A percentile compares a stretch with the other conserved stretches of the same genome.
Conservation (phyloP, 192 early-diverging fungal species). For the Backusella westeae region DNA sequence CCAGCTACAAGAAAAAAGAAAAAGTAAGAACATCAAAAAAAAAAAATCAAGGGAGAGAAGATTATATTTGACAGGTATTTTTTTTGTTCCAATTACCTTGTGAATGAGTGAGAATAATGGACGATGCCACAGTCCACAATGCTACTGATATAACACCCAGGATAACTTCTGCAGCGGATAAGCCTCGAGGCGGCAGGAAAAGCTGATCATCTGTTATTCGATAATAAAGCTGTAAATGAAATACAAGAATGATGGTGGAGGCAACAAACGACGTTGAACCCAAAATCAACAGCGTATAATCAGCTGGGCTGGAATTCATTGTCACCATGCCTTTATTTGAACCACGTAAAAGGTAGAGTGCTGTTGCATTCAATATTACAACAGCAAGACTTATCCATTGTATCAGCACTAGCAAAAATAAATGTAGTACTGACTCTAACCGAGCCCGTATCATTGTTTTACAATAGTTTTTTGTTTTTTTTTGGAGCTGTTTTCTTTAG, state of each 20-base stretch:
- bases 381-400: conserved; percentile 17
- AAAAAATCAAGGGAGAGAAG: background rate
- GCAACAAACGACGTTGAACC: background rate
- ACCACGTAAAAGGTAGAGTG: background rate
- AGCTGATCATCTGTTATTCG: background rate
- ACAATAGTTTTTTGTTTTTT: background rate
- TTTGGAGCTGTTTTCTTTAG: background rate
- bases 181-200: background rate
- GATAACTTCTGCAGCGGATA: conserved; percentile 12
- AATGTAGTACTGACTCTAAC: conserved; percentile 12
- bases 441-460: conserved; percentile 8
- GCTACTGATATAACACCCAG: background rate
- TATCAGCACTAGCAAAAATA: conserved; percentile 6
- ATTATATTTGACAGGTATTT: background rate
- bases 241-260: conserved; percentile 1
- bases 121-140: conserved; percentile 8
- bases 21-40: background rate
- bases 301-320: background rate
- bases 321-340: background rate
- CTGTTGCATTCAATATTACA: conserved; percentile 14
- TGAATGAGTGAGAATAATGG: background rate
- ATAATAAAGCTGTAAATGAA: conserved; percentile 9
- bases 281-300: conserved; percentile 11
- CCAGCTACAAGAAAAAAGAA: background rate
- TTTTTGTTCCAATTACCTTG: background rate